A percentile compares a stretch with the other conserved stretches of the same genome.
Conservation (phyloP, 495 filamentous ascomycete species). For the Xylaria curta region DNA sequence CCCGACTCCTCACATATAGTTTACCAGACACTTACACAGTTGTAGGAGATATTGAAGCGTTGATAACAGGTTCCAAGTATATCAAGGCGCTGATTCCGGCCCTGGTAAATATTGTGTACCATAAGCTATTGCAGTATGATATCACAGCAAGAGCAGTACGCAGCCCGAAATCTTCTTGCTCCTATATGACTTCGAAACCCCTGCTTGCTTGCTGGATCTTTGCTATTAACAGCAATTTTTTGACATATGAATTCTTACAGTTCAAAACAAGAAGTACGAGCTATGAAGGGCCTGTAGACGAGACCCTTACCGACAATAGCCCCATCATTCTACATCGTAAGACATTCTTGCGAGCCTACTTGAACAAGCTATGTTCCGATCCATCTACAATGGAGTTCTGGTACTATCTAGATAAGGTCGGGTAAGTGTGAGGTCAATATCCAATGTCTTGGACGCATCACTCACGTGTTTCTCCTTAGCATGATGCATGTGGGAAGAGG, state of each 20-base stretch:
- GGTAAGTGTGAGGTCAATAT: slow-evolving; percentile 42
- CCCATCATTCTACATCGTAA: slow-evolving; percentile 78
- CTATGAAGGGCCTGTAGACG: slow-evolving; percentile 66
- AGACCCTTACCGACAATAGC: slow-evolving; percentile 64
- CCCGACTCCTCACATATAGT: neutral
- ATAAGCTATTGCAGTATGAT: slow-evolving; percentile 74
- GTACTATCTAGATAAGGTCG: slow-evolving; percentile 81
- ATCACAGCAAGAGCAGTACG: slow-evolving; percentile 68
- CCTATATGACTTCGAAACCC: neutral
- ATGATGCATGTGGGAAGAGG: slow-evolving; percentile 75
- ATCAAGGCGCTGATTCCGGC: slow-evolving; percentile 77
- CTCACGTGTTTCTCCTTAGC: slow-evolving; percentile 36
- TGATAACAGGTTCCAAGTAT: slow-evolving; percentile 69
- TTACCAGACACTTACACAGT: neutral
- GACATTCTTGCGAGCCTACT: slow-evolving; percentile 75
- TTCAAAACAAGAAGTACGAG: slow-evolving; percentile 72
- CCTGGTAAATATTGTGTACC: slow-evolving; percentile 77
- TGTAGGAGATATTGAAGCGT: slow-evolving; percentile 70
- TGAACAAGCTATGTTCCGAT: slow-evolving; percentile 72
- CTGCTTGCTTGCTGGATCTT: neutral
- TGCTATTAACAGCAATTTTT: neutral
- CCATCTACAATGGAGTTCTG: slow-evolving; percentile 76
- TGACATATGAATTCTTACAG: neutral
- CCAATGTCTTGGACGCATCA: neutral
- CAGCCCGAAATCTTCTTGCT: neutral